Percentiles rank a stretch among this genome's conserved stretches.
Conservation (phyloP, 2,329 filamentous ascomycete species). For the Fusarium sp. region DNA sequence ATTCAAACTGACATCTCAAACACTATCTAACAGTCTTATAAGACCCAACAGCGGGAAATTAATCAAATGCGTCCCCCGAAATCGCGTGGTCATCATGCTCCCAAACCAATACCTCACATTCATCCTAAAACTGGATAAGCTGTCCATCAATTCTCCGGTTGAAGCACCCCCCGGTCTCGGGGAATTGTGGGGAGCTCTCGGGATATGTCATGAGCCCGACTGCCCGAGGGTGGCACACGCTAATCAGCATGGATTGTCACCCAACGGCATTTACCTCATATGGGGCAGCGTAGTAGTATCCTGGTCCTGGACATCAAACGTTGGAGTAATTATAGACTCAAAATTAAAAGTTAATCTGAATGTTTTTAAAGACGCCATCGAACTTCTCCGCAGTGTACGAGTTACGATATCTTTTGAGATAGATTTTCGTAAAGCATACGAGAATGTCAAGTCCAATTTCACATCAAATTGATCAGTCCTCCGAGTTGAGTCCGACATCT, state of each 20-base stretch:
- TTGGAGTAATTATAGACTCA: not conserved
- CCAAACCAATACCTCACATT: not conserved
- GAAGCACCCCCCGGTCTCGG: constrained; percentile 1
- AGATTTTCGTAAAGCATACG: not conserved
- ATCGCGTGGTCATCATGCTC: not conserved
- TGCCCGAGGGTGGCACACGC: constrained; percentile 33
- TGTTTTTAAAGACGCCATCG: constrained; percentile 24
- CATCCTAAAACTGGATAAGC: too few species aligned
- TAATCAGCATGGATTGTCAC: constrained; percentile 16
- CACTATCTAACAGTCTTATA: too few species aligned
- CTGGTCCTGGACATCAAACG: not conserved
- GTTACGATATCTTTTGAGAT: not conserved
- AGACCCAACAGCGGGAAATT: too few species aligned
- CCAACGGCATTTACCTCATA: not conserved
- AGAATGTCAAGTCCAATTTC: constrained; percentile 30
- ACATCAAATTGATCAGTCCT: constrained; percentile 8
- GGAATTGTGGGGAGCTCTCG: constrained; percentile 31
- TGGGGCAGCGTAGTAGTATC: constrained; percentile 2
- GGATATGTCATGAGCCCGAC: constrained; percentile 36
- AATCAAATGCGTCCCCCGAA: not conserved
- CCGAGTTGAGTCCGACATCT: constrained; percentile 17
- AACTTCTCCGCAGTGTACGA: not conserved
- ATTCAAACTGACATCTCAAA: too few species aligned
- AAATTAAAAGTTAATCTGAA: not conserved
- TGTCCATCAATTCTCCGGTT: not conserved